Evolutionary conservation across 2,329 filamentous ascomycete species (phyloP), one percentile per base, ranked within the genome.

Genomic region (Tolypocladium guangdongense): DNA sequence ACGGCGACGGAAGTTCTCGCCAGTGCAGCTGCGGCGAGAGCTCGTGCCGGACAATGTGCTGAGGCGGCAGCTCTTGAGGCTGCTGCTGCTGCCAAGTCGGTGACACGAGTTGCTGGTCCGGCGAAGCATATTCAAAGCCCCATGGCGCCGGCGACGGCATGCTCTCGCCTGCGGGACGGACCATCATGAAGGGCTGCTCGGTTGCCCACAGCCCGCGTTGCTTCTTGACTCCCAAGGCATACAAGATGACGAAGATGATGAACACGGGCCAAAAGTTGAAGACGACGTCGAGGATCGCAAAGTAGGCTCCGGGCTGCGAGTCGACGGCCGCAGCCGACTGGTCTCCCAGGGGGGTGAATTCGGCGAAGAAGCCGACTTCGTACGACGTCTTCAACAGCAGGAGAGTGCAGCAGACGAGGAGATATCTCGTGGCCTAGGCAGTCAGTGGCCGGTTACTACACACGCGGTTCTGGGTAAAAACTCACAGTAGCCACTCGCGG

Each of bases 311-410:
- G 7, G 38, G 57, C 0, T 12, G 1, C 1, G 51, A 41, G 14
- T 51, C 41, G 0, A 50, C 2, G 10, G 5, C 38, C 0, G 1
- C n/a, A 38, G 8, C 7, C n/a, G 14, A 16, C 24, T 41, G 20
- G 14, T 59, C 27, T 7, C n/a, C 36, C 2, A 60, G 32, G n/a
- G 60, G 46, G 11, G 27, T 18, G 48, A 52, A 55, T 7, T 55
- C 51, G 27, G 55, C 54, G 1, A 53, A 49, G 12, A 55, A 57
- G 22, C 59, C 58, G n/a, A 68, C 52, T 18, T 20, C 45, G 49
- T 63, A 69, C 0, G 55, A 49, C 0, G 57, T 59, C 10, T 57
- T 62, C 1, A 66, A 16, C 2, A 68, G 54, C 61, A 64, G 64
- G 4, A 66, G 52, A 1, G 52, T 30, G 4, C 60, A 57, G 24